A percentile compares a stretch with the other conserved stretches of the same genome.
Evolutionary conservation across 2,329 filamentous ascomycete genomes (phyloP).

Genomic region (Aureobasidium sp.): DNA sequence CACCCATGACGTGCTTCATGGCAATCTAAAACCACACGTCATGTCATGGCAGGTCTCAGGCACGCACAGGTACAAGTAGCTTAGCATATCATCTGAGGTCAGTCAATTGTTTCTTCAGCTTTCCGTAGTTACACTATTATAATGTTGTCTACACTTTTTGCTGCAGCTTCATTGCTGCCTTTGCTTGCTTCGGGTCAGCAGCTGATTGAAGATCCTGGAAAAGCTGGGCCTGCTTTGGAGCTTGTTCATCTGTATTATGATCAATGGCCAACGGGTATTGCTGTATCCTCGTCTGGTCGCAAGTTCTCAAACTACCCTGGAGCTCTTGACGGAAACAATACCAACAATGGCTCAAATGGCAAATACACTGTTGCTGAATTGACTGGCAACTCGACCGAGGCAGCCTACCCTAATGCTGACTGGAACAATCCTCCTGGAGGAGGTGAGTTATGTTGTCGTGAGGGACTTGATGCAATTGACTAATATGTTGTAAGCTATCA

Average conservation of each 20-base stretch:
- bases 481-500: slow-evolving; percentile 46
- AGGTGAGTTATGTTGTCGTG: background rate
- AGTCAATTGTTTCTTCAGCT: too few relatives aligned
- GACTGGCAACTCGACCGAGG: slow-evolving; percentile 52
- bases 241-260: slow-evolving; percentile 52
- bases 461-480: background rate
- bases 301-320: slow-evolving; percentile 54
- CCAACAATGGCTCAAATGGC: too few relatives aligned
- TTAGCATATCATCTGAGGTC: too few relatives aligned
- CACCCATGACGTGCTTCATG: slow-evolving; percentile 60
- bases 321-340: too few relatives aligned
- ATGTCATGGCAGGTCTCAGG: slow-evolving; percentile 14
- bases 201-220: too few relatives aligned
- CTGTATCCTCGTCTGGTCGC: slow-evolving; percentile 46
- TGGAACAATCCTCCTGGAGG: slow-evolving; percentile 57
- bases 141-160: too few relatives aligned
- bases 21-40: background rate
- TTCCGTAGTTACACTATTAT: too few relatives aligned
- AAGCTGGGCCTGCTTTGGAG: slow-evolving; percentile 52
- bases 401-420: slow-evolving; percentile 49
- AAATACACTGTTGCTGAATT: slow-evolving; percentile 54
- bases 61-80: slow-evolving; percentile 60
- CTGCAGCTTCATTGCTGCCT: slow-evolving; percentile 62
- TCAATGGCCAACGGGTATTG: slow-evolving; percentile 53
- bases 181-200: slow-evolving; percentile 45